Conservation (phyloP, 75 land plant genomes). For the Cupressus sempervirens region DNA sequence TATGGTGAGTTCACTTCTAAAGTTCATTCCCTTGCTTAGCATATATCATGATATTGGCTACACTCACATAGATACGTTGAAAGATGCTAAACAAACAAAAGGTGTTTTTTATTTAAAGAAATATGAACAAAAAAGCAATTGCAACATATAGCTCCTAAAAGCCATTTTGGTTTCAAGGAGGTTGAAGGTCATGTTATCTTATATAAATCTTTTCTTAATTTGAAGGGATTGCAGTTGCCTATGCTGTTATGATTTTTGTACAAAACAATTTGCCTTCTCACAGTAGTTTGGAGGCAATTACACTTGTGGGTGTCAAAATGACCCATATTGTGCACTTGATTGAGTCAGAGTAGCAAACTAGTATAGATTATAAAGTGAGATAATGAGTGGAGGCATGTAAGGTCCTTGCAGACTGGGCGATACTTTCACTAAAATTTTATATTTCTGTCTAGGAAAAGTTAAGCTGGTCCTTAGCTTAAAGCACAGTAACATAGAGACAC, state of each 20-base stretch:
- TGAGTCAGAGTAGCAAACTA: neutral
- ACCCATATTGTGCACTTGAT: neutral
- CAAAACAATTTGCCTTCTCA: neutral
- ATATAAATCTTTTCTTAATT: neutral
- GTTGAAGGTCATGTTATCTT: neutral
- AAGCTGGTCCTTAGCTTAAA: neutral
- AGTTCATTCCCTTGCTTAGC: neutral
- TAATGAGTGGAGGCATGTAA: neutral
- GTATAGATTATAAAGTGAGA: neutral
- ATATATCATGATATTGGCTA: neutral
- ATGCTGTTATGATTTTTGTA: neutral
- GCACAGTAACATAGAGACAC: no score
- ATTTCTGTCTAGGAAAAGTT: neutral
- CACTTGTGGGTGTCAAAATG: neutral
- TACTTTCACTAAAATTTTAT: neutral
- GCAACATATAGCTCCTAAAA: neutral
- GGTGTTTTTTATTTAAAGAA: neutral
- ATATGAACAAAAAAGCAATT: neutral
- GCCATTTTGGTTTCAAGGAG: neutral
- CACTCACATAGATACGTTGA: neutral
- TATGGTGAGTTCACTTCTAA: neutral
- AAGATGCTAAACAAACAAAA: neutral
- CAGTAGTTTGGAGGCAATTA: neutral
- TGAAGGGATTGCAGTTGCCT: neutral
- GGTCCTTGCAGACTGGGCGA: neutral